Evolutionary conservation across 331 rosid genomes (phyloP), one percentile per base, ranked within the genome.

Genomic region (Saraca asoca): DNA sequence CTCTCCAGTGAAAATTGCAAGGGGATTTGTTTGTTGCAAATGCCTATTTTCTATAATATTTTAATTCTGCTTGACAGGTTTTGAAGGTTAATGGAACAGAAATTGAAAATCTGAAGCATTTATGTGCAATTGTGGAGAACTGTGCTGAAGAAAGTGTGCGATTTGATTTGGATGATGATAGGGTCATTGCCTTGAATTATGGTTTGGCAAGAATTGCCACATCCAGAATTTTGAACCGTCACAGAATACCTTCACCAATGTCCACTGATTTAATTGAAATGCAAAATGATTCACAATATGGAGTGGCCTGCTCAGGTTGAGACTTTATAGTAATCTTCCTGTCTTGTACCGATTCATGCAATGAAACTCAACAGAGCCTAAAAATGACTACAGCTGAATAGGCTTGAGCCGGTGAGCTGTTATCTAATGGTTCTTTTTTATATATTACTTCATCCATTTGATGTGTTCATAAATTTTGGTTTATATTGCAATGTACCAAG

Each of bases 121-220:
- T 87, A 39, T 78, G 95, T 74, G 78, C 69, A 71, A 91, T 85
- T 55, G 88, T 91, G 75, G 94, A 87, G 65, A 84, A 53, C 60
- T 81, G 89, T 68, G 56, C 49, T 12, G 59, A 78, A 64, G 96
- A 85, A 45, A 78, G 63, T 31, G 74, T 91, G 62, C 87, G 96
- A 14, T 77, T 91, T 75, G 97, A 91, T 85, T 72, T 87, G 83
- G 97, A 91, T n/a, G 95, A 91, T 62, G 96, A 91, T 42, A 78
- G 88, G 77, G 95, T 91, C 51, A 79, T 87, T 58, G 96, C 68
- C 64, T 81, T 91, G 83, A 85, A 85, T 67, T 81, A 62, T 52
- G 66, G 63, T 60, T 65, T 38, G 48, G 97, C 97, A 5, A 85
- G 88, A 82, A 20, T 75, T 43, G 97, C 95, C 9, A 85, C 89